Evolutionary conservation across 495 filamentous ascomycete genomes (phyloP), one percentile per base, ranked within the genome.

Genomic region (Astrocystis sublimbata): DNA sequence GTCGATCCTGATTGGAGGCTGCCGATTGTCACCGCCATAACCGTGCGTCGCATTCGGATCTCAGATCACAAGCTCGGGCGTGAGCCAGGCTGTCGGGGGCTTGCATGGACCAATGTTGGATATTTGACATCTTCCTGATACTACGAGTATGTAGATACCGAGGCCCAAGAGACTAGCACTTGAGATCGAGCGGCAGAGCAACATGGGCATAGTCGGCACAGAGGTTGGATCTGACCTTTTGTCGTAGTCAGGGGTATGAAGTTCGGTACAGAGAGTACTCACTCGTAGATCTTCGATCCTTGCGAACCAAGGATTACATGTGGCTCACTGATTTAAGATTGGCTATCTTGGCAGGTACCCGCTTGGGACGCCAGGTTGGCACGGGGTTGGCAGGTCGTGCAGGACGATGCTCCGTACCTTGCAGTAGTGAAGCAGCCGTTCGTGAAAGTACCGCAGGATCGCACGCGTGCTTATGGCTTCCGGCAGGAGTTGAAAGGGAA

Each of bases 291-390:
- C 60, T 55, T 8, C 58, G 7, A 46, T 52, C 36, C 38, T 50
- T 10, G 42, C 21, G 17, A 38, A 51, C 50, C 31, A 56, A 56
- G 60, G 51, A 41, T 46, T 15, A 17, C 6, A 35, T 31, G 60
- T 62, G 60, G 60, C 31, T 33, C 42, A n/a, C 19, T 9, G 24
- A 45, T 62, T n/a, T 62, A 62, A 62, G 60, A 62, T 62, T 62
- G 60, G 60, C 36, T 33, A 30, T 61, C 49, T 61, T 61, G 59
- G 38, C 36, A 15, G 1, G 30, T n/a, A 15, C 19, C 36, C 40
- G 38, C 50, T 47, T 26, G 31, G 43, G 13, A 36, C 35, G 52
- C 46, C 19, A 41, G 46, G 57, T 30, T 51, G 58, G 50, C 28
- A 61, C 46, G 13, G 31, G 46, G 57, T 30, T 51, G 58, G 50